phyloP scores from a whole-genome alignment of 2,329 filamentous ascomycete genomes.

The Cladosporium colombiae region DNA sequence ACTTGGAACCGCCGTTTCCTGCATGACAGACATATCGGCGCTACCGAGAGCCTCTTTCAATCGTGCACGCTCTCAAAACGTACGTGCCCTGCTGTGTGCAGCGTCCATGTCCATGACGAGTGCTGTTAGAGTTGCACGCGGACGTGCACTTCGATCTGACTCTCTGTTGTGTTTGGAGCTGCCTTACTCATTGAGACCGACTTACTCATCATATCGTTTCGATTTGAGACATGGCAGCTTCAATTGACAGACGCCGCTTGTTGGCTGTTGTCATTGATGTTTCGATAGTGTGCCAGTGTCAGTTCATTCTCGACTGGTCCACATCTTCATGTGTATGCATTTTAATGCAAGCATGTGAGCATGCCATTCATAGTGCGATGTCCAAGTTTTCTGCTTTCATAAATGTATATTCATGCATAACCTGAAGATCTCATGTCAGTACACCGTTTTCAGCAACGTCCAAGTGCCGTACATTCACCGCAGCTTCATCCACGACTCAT shows the following conservation, averaged over 20 bases:
- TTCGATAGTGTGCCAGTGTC: not conserved
- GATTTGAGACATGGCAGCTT: not conserved
- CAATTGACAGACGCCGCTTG: not conserved
- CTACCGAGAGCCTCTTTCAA: not conserved
- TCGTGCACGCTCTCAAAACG: not conserved
- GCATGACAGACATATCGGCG: not conserved
- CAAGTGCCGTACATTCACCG: not conserved
- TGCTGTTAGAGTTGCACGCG: not conserved
- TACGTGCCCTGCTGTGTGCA: not conserved
- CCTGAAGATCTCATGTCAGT: not conserved
- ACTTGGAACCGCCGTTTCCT: not conserved
- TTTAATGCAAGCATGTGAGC: not conserved
- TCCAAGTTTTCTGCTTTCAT: not conserved
- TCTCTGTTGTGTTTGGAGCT: not conserved
- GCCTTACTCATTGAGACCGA: not conserved
- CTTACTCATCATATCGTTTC: not conserved
- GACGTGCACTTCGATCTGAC: not conserved
- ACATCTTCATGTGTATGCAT: not conserved
- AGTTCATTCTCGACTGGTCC: not conserved
- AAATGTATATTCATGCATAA: not conserved
- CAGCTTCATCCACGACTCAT: not conserved
- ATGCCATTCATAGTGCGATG: not conserved
- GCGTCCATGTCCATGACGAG: not conserved
- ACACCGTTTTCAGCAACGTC: not conserved
- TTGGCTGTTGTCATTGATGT: not conserved